Base-by-base conservation (phyloP, 139 green algal genomes). In the Chlorella sp. region DNA sequence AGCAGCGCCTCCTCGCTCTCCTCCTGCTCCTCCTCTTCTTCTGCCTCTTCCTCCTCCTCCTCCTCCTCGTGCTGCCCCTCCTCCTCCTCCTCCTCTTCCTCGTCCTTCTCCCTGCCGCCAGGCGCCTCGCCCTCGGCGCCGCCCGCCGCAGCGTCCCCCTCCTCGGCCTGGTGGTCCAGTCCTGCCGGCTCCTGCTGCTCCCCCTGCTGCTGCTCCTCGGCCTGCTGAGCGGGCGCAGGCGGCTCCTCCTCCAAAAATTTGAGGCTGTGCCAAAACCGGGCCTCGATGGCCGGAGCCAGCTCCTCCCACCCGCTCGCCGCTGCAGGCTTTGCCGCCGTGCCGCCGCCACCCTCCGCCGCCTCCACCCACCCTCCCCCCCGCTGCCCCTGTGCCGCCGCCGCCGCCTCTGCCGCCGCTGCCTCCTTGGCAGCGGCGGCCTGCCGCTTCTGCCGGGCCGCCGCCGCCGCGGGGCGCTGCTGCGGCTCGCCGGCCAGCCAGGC, bases 241-340 rank as follows among this genome's bases (percentile, higher is more conserved):
- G 29, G 29, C 29, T 40, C 29, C 9, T 8, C 29, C 8, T 27
- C 71, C 9, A 15, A 64, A 35, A 67, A 40, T 3, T 42, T 11
- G 56, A 76, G n/a, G 0, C 23, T 36, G 41, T 75, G 50, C 14
- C 76, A 51, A 77, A 74, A 69, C 27, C 38, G 48, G 3, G 60
- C 42, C n/a, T 50, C 55, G 29, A 76, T 46, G 45, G 71, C 72
- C 38, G 73, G 35, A 43, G 78, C 71, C 48, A 86, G 55, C 66
- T 82, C 76, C 45, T 79, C 65, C 85, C 82, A 88, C 15, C 84
- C 84, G 0, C 71, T 71, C 83, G 79, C 86, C 29, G 33, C 46
- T 5, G 21, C 35, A 0, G 12, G 36, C 64, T 45, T n/a, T n/a
- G n/a, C n/a, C n/a, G n/a, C n/a, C n/a, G 58, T 5, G 25, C 31